phyloP scores from a whole-genome alignment of 768 basidiomycete genomes.

The Russula brevipes region DNA sequence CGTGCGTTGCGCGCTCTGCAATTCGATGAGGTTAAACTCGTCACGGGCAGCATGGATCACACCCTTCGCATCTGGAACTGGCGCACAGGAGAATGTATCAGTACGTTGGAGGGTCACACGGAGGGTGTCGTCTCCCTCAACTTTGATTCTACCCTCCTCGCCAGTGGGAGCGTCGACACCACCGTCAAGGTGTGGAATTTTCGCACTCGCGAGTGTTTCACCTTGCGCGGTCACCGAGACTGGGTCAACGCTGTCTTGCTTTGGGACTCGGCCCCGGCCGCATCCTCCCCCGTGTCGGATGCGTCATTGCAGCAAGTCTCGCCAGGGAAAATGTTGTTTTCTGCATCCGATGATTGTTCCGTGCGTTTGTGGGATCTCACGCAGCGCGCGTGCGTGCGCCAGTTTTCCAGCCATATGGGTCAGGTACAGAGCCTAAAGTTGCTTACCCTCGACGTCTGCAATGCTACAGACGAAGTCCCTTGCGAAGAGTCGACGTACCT shows the following conservation, averaged over 20 bases:
- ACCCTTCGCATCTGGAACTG: slow-evolving; percentile 97
- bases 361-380: slow-evolving; percentile 94
- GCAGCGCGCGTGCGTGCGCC: slow-evolving; percentile 69
- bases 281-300: slow-evolving; percentile 30
- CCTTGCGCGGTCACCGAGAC: slow-evolving; percentile 85
- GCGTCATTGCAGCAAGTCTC: slow-evolving; percentile 50
- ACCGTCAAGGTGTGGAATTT: slow-evolving; percentile 96
- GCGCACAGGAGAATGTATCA: slow-evolving; percentile 82
- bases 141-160: slow-evolving; percentile 88
- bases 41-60: slow-evolving; percentile 95
- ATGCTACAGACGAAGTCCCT: background rate
- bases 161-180: slow-evolving; percentile 89
- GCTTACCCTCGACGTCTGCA: slow-evolving; percentile 50
- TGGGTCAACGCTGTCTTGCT: slow-evolving; percentile 96
- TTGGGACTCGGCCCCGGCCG: slow-evolving; percentile 62
- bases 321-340: slow-evolving; percentile 93
- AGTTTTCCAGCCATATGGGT: slow-evolving; percentile 85
- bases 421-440: slow-evolving; percentile 91
- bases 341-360: slow-evolving; percentile 90
- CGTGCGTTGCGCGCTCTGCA: slow-evolving; percentile 89
- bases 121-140: slow-evolving; percentile 88
- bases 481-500: background rate
- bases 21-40: slow-evolving; percentile 92
- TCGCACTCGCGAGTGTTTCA: slow-evolving; percentile 85
- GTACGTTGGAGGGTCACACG: slow-evolving; percentile 84